phyloP scores from a whole-genome alignment of 164 flowering plant genomes.

The Taxillus chinensis region DNA sequence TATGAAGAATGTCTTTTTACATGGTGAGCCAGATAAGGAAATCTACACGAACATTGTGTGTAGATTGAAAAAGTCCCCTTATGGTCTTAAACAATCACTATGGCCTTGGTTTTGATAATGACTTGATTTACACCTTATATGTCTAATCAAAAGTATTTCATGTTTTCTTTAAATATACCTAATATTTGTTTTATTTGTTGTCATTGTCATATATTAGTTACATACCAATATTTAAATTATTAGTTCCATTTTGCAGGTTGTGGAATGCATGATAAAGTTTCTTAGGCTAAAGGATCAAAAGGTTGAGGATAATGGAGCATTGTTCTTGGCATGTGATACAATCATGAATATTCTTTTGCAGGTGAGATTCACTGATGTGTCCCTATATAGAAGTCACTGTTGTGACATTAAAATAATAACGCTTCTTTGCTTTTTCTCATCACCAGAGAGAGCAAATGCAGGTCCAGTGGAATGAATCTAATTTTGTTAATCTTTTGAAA shows the following conservation, averaged over 20 bases:
- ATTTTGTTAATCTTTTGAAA: conserved; percentile 38
- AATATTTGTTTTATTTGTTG: no score
- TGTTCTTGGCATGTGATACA: conserved; percentile 85
- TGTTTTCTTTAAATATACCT: no score
- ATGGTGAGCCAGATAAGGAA: no score
- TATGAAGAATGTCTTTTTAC: no score
- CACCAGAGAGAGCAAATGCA: conserved; percentile 45
- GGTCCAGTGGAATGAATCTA: conserved; percentile 30
- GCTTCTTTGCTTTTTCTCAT: conserved; percentile 3
- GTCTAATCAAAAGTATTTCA: no score
- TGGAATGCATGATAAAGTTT: conserved; percentile 52
- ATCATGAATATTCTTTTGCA: conserved; percentile 67
- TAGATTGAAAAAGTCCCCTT: no score
- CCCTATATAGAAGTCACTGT: background rate
- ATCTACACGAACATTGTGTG: no score
- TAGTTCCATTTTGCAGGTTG: conserved; percentile 38
- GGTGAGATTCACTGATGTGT: conserved; percentile 22
- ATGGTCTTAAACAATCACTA: no score
- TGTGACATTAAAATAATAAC: background rate
- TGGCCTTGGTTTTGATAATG: no score
- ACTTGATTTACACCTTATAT: no score
- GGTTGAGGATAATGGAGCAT: conserved; percentile 36
- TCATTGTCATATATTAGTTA: no score
- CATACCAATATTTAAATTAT: no score
- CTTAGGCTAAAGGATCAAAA: conserved; percentile 19